Percentiles rank a stretch among this genome's conserved stretches.
Conservation (phyloP, 1,284 basidiomycete species). For the Naganishia liquefaciens region DNA sequence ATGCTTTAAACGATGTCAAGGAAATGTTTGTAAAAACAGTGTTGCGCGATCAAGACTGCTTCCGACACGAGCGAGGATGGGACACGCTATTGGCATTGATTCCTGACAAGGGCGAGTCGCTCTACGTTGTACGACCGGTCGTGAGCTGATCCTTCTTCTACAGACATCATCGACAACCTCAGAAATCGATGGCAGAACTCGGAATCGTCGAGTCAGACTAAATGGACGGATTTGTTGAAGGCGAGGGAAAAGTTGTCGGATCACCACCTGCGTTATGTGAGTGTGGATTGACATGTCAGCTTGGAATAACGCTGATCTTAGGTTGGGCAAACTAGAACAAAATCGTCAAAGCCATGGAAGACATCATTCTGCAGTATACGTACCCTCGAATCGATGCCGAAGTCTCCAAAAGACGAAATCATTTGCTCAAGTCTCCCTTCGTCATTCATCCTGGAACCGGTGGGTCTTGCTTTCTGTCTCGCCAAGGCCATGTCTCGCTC, state of each 20-base stretch:
- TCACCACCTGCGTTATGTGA: slow-evolving; percentile 13
- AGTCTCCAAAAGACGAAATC: slow-evolving; percentile 95
- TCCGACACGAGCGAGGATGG: slow-evolving; percentile 70
- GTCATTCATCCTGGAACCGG: slow-evolving; percentile 92
- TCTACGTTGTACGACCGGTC: neutral
- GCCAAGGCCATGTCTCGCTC: neutral
- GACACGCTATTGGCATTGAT: slow-evolving; percentile 74
- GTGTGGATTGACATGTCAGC: neutral
- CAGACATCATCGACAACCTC: slow-evolving; percentile 18
- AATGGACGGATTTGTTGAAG: slow-evolving; percentile 27
- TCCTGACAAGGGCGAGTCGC: slow-evolving; percentile 55
- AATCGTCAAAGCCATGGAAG: slow-evolving; percentile 64
- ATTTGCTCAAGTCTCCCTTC: slow-evolving; percentile 96
- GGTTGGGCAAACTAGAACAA: slow-evolving; percentile 38
- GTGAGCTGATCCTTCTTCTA: neutral
- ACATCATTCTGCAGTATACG: slow-evolving; percentile 89
- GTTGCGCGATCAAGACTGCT: slow-evolving; percentile 83
- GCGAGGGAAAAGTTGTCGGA: slow-evolving; percentile 18
- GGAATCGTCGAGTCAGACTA: slow-evolving; percentile 17
- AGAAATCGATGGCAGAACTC: slow-evolving; percentile 19
- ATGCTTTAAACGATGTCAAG: slow-evolving; percentile 62
- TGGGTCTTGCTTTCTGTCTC: slow-evolving; percentile 34
- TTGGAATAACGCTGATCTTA: neutral
- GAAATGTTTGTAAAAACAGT: slow-evolving; percentile 68
- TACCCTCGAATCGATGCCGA: slow-evolving; percentile 96